Conservation (phyloP, 345 rosid species). For the Eucalyptus cladocalyx region DNA sequence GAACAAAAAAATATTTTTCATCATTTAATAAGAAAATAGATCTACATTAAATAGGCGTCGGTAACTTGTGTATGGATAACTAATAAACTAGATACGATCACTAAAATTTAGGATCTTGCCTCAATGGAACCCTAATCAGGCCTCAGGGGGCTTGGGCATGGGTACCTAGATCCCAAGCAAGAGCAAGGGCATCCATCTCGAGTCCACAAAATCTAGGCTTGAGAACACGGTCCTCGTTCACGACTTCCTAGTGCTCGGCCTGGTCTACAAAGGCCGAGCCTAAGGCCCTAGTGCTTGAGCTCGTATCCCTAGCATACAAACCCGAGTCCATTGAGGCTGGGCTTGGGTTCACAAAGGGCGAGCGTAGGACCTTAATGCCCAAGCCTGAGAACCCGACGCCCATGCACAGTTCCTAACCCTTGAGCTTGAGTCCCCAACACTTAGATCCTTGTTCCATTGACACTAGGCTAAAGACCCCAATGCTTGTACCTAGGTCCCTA, state of each 20-base stretch:
- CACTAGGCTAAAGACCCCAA: neutral
- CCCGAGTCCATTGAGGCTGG: neutral
- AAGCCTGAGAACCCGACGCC: rapidly evolving
- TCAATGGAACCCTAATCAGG: rapidly evolving
- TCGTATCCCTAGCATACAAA: neutral
- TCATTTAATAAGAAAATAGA: neutral
- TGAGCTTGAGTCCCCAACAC: neutral
- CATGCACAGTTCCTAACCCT: neutral
- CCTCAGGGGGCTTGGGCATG: rapidly evolving
- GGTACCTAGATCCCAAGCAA: neutral
- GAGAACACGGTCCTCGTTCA: neutral
- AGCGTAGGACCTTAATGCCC: neutral
- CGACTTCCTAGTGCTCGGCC: rapidly evolving
- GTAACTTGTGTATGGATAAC: too few species aligned
- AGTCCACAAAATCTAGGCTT: neutral
- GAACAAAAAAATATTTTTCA: neutral
- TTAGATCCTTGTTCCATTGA: neutral
- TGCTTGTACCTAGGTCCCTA: neutral
- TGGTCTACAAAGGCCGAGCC: neutral
- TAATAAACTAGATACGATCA: rapidly evolving
- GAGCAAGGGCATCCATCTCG: neutral
- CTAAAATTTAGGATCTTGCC: neutral
- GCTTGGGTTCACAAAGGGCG: neutral
- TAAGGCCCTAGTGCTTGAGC: neutral
- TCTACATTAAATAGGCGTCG: rapidly evolving